Percentiles rank a stretch among this genome's conserved stretches.
phyloP scores from a whole-genome alignment of 2,329 filamentous ascomycete species.

The Microcyclospora tardicrescens region DNA sequence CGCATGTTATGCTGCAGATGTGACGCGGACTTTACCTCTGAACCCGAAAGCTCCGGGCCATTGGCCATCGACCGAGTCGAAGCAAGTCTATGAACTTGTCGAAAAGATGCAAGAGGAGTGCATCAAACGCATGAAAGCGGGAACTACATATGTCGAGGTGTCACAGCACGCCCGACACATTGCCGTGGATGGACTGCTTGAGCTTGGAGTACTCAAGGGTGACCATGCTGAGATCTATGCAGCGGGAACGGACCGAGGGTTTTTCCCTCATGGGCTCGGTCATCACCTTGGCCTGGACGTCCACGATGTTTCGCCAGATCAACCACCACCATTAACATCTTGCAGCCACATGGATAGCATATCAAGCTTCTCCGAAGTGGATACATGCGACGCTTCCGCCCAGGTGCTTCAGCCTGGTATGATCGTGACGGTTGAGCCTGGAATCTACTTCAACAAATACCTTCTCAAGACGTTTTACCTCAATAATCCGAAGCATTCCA shows the following conservation, averaged over 20 bases:
- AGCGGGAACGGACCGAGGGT: conserved; percentile 30
- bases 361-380: too few species aligned
- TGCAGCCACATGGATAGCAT: not conserved
- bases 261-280: conserved; percentile 38
- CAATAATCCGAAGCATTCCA: conserved; percentile 42
- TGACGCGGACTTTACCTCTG: conserved; percentile 78
- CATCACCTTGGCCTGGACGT: conserved; percentile 40
- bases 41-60: conserved; percentile 36
- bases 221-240: conserved; percentile 33
- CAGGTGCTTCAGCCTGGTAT: conserved; percentile 44
- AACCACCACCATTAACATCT: not conserved
- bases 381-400: too few species aligned
- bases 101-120: conserved; percentile 72
- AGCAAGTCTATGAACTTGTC: conserved; percentile 64
- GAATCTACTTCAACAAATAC: conserved; percentile 63
- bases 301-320: conserved; percentile 31
- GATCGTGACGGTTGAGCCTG: conserved; percentile 89
- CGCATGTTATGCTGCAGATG: conserved; percentile 73
- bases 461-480: conserved; percentile 56
- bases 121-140: conserved; percentile 59
- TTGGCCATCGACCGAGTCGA: conserved; percentile 54
- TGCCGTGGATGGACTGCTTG: conserved; percentile 64
- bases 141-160: conserved; percentile 63
- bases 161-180: conserved; percentile 60
- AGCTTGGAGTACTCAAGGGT: conserved; percentile 61